Percentiles rank a stretch among this genome's conserved stretches.
Evolutionary conservation across 73 alveolate species (phyloP).

Genomic region (Stentor roeselii): DNA sequence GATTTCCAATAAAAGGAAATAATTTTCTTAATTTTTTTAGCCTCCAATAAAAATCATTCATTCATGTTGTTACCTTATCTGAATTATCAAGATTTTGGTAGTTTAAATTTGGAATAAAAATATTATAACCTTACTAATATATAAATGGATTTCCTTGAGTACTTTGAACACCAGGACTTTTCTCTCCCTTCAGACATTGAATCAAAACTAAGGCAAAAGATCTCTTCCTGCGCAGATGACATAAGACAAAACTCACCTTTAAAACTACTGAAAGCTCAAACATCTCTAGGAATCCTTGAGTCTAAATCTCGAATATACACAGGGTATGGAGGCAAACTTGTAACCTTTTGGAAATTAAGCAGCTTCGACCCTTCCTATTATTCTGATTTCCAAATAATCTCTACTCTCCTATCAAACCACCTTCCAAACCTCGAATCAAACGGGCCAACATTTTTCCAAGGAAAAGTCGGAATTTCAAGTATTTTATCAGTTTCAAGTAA

Average conservation of each 20-base stretch:
- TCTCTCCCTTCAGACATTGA: no score
- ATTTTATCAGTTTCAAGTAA: background rate
- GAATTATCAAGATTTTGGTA: no score
- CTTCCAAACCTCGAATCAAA: slow-evolving; percentile 11
- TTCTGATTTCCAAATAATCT: slow-evolving; percentile 27
- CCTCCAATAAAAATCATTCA: no score
- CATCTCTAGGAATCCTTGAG: background rate
- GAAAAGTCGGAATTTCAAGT: slow-evolving; percentile 54
- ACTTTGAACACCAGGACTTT: no score
- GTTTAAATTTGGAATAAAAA: no score
- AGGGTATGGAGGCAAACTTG: slow-evolving; percentile 73
- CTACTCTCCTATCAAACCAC: background rate
- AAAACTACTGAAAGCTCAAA: background rate
- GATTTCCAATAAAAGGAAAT: no score
- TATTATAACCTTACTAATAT: no score
- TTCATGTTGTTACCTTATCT: no score
- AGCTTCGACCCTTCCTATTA: slow-evolving; percentile 39
- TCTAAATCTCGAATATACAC: slow-evolving; percentile 37
- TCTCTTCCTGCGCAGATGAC: no score
- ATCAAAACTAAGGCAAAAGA: no score
- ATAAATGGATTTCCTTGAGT: no score
- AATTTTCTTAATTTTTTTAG: no score
- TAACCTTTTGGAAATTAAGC: slow-evolving; percentile 63
- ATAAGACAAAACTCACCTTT: background rate
- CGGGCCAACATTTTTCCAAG: slow-evolving; percentile 63